Conservation (phyloP, 2,329 filamentous ascomycete species). For the Trichoderma breve region DNA sequence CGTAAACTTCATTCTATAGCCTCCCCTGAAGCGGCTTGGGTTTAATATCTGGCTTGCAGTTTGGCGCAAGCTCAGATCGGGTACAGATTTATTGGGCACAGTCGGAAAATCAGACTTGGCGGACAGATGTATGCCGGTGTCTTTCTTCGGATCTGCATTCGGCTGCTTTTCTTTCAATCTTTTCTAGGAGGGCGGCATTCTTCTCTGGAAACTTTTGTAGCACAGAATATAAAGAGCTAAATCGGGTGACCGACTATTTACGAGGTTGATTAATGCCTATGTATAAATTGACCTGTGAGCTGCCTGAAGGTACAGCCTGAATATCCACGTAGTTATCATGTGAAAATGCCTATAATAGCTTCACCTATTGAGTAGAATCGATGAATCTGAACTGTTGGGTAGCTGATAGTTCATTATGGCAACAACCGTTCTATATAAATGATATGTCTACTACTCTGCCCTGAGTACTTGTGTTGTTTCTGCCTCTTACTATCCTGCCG, state of each 20-base stretch:
- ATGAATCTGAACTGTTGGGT: neutral
- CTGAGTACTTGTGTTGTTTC: neutral
- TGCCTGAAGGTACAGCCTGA: neutral
- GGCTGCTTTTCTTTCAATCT: neutral
- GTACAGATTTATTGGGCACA: neutral
- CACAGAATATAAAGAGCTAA: too few species aligned
- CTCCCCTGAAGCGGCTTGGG: neutral
- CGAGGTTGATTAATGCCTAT: neutral
- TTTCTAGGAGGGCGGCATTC: neutral
- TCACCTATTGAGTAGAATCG: neutral
- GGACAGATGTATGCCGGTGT: neutral
- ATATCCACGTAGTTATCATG: neutral
- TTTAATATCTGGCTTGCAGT: neutral
- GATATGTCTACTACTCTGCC: neutral
- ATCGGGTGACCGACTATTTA: neutral
- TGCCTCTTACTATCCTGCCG: neutral
- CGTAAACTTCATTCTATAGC: neutral
- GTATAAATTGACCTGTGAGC: neutral
- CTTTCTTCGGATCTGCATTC: neutral
- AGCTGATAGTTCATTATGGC: neutral
- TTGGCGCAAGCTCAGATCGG: neutral
- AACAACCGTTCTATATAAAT: neutral
- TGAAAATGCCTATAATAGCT: neutral
- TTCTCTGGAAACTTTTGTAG: neutral
- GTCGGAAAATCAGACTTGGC: neutral